Evolutionary conservation across 2,329 filamentous ascomycete species (phyloP), one percentile per base, ranked within the genome.

Genomic region (Penicillium janthinellum): DNA sequence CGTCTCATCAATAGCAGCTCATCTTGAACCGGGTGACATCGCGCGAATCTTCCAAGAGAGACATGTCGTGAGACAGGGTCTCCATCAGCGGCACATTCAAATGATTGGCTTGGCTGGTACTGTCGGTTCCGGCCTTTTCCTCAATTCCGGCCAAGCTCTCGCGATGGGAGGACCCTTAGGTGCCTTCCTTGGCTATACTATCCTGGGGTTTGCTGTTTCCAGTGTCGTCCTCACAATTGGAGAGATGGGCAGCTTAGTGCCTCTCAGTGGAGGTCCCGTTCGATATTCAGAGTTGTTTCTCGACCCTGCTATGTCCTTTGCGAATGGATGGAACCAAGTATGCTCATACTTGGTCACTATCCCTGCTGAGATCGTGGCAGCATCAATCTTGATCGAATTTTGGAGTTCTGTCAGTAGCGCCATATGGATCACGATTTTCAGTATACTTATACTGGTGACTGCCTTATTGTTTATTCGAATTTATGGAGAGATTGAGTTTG

Each of bases 401-500:
- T 79, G 76, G 77, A 74, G 79, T 45, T 82, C 83, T 4, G 70
- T 85, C 35, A 83, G 79, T 65, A 78, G 81, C 1, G 76, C 64
- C 1, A 60, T 78, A 8, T 79, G 75, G 73, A 77, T 79, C 15
- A 71, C 74, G 0, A 61, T 78, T 4, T 78, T 79, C 44, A 74
- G 76, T 3, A 22, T 71, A 5, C 37, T 78, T 6, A 75, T 74
- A 49, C 63, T 78, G 17, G 42, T 70, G 1, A 71, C 75, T 1
- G 72, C 71, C 2, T 66, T 79, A 14, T 60, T 71, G 1, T 76
- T 76, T 37, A 71, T 79, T 22, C 67, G 75, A 1, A 64, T 78
- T 2, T 79, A 78, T 57, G 77, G 77, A 10, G 84, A 87, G 72
- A 78, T 87, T 45, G 82, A 84, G 67, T 84, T 83, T 60, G 73